Percentiles rank a stretch among this genome's conserved stretches.
phyloP scores from a whole-genome alignment of 176 grass and related monocot species.

The Triticum urartu region DNA sequence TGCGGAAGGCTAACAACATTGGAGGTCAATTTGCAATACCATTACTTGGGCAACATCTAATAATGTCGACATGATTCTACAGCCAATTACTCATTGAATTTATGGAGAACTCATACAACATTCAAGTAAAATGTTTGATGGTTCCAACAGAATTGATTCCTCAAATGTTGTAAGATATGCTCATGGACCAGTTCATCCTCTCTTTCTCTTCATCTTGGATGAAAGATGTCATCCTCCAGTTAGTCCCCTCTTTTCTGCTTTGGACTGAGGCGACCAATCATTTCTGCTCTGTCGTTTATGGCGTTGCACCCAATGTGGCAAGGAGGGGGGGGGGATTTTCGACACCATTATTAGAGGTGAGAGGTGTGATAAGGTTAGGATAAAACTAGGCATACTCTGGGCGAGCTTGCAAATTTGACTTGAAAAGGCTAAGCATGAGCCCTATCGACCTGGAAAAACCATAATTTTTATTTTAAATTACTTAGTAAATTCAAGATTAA shows the following conservation, averaged over 20 bases:
- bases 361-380: too few species aligned
- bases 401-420: too few species aligned
- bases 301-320: too few species aligned
- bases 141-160: not conserved
- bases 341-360: too few species aligned
- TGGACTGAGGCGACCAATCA: not conserved
- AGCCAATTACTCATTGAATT: not conserved
- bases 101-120: not conserved
- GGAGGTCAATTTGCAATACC: not conserved
- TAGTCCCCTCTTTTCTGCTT: not conserved
- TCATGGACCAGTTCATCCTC: not conserved
- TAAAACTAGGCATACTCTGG: too few species aligned
- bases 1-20: not conserved
- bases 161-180: not conserved
- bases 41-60: not conserved
- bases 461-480: too few species aligned
- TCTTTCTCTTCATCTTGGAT: not conserved
- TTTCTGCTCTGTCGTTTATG: not conserved
- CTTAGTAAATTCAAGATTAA: too few species aligned
- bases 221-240: not conserved
- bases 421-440: not conserved
- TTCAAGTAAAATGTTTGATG: not conserved
- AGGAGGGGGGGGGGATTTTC: too few species aligned
- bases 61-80: not conserved
- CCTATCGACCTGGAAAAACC: too few species aligned